Evolutionary conservation across 2,329 filamentous ascomycete genomes (phyloP), one percentile per base, ranked within the genome.

Genomic region (Aspergillus bombycis): DNA sequence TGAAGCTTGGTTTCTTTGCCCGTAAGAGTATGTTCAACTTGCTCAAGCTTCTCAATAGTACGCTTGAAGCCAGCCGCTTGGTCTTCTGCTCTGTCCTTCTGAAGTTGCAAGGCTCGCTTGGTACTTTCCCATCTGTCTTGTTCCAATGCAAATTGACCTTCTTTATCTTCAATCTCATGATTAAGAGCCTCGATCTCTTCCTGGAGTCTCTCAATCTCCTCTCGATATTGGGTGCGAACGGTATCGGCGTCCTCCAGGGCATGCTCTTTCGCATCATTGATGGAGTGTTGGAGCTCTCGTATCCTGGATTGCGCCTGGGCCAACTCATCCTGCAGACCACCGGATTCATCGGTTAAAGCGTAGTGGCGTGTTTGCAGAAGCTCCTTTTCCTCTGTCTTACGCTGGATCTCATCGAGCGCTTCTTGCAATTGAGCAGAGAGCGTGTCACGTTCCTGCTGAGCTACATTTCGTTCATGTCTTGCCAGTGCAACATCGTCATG

Each of bases 71-170:
- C 87, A 12, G 81, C 79, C 3, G 88, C 89, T 69, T 88, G 88
- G 70, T 92, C 88, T 71, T 92, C 89, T 0, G 88, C 88, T 61
- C 85, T 85, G 56, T 88, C 84, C 60, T 86, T 87, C 69, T 92
- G 88, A 1, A 88, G 83, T 70, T 91, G 86, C 1, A 93, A 79
- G 46, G 84, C 85, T 38, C 87, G 85, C 70, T 84, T 88, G 71
- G 89, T 86, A 9, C 84, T 86, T 59, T 91, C 88, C 90, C 90
- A 93, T 70, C 88, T 88, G 66, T 92, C 90, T 74, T 85, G 87
- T 70, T 92, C 89, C 62, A 89, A 86, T 63, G 89, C 88, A 77
- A 90, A 89, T 43, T 90, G 82, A 55, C 88, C 89, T 69, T 92
- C 88, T 67, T 89, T 91, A 68, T 91, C 88, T 67, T 88, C 85